Evolutionary conservation across 805 yeast genomes (phyloP).

Genomic region (Pichia nanzhaoensis): DNA sequence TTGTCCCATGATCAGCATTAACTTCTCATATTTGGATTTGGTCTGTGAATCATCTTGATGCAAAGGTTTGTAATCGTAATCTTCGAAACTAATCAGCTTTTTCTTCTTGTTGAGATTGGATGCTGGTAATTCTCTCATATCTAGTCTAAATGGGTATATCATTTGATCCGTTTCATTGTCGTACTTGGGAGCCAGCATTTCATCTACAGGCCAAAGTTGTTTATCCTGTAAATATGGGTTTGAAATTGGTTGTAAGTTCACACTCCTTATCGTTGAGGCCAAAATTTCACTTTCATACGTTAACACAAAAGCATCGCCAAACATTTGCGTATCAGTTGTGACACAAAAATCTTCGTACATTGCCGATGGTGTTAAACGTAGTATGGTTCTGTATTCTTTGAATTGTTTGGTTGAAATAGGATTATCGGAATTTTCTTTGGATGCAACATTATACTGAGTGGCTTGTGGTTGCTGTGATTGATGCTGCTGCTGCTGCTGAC

Average conservation of each 20-base stretch:
- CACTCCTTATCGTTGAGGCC: constrained; percentile 67
- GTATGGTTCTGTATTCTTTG: constrained; percentile 65
- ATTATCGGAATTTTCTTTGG: background rate
- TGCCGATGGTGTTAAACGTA: constrained; percentile 75
- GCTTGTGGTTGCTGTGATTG: background rate
- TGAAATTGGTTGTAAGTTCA: constrained; percentile 66
- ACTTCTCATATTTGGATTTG: constrained; percentile 80
- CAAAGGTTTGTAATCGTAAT: constrained; percentile 31
- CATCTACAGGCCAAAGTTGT: constrained; percentile 37
- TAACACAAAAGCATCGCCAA: constrained; percentile 72
- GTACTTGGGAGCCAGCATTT: constrained; percentile 37
- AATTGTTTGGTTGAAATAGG: constrained; percentile 37
- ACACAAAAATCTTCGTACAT: constrained; percentile 79
- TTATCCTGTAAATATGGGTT: constrained; percentile 55
- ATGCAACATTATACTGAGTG: background rate
- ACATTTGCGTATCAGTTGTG: constrained; percentile 72
- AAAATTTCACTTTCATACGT: constrained; percentile 86
- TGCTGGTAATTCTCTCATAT: constrained; percentile 26
- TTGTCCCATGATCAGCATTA: constrained; percentile 69
- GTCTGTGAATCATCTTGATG: constrained; percentile 72
- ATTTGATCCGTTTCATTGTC: constrained; percentile 26
- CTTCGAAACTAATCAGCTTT: constrained; percentile 19
- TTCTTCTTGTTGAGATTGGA: constrained; percentile 13
- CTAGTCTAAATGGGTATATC: constrained; percentile 34
- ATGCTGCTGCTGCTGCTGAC: no score